Evolutionary conservation across 768 basidiomycete species (phyloP), one percentile per base, ranked within the genome.

Genomic region (Termitomyces sp.): DNA sequence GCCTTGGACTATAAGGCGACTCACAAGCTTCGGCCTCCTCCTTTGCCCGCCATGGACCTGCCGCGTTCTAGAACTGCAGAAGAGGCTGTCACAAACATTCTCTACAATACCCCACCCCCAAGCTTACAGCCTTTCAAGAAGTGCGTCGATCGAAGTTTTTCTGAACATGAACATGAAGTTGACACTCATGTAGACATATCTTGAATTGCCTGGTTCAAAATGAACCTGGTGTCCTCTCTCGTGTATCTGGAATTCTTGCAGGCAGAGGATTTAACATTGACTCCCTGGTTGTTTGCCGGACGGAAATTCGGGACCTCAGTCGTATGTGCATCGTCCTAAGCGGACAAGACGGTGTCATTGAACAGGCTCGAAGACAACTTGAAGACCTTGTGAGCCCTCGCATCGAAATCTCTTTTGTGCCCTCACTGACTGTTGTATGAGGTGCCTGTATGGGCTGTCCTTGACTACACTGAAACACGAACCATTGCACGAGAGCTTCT

Each of bases 401-500:
- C 58, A 5, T 36, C 16, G 2, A 20, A 35, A 35, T 61, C 45
- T n/a, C 28, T 28, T 44, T 33, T 4, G 8, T 20, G 8, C 11
- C 36, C 7, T 39, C 51, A 35, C 32, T 53, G 50, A 40, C 33
- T 39, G n/a, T 59, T 55, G 39, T 46, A 7, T 3, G 55, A 97
- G 96, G 96, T 99, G 32, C 97, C 96, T 54, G 97, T 99, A 4
- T 99, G 97, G 97, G 97, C 96, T 33, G 97, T 99, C 36, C 81
- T 99, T 62, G 96, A 99, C 76, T 99, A 98, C 74, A 98, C 96
- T 20, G 84, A 96, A 63, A 98, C 95, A 24, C 86, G 84, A 59
- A 87, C 89, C 33, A 96, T 99, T 73, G 84, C 90, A 65, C 91
- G 97, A 67, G 97, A 99, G 75, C 83, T 98, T 15, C 84, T 98